A percentile compares a stretch with the other conserved stretches of the same genome.
phyloP scores from a whole-genome alignment of 306 rosid species.

The Heteromeles arbutifolia region DNA sequence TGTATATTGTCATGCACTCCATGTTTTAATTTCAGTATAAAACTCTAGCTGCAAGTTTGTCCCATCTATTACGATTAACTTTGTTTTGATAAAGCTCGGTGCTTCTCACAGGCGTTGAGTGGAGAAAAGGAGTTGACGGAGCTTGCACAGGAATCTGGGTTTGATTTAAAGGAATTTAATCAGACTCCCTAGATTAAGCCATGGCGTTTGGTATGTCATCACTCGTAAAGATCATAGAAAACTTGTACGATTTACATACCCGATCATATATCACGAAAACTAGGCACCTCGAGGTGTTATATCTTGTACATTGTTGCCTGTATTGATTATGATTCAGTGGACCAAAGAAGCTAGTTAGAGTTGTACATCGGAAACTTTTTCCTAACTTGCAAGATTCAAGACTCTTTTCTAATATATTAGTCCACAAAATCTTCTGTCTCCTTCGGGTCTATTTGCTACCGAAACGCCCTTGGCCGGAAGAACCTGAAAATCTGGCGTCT shows the following conservation, averaged over 20 bases:
- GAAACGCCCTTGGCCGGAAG: background rate
- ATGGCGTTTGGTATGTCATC: background rate
- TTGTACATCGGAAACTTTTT: background rate
- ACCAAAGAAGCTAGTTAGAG: background rate
- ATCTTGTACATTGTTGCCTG: background rate
- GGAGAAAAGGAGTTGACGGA: slow-evolving; percentile 62
- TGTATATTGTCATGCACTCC: too few relatives aligned
- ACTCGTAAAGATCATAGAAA: slow-evolving; percentile 27
- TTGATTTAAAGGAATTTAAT: slow-evolving; percentile 26
- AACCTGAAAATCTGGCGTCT: too few relatives aligned
- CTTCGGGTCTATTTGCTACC: background rate
- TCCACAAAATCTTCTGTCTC: background rate
- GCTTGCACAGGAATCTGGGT: slow-evolving; percentile 59
- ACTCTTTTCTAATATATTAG: background rate
- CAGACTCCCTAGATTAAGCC: slow-evolving; percentile 23
- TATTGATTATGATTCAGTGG: background rate
- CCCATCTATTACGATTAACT: background rate
- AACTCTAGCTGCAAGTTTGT: background rate
- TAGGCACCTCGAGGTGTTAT: background rate
- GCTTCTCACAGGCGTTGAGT: slow-evolving; percentile 50
- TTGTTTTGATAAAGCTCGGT: slow-evolving; percentile 13
- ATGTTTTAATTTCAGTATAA: background rate
- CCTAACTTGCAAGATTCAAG: background rate
- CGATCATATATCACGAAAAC: background rate
- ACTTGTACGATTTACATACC: background rate